Evolutionary conservation across 176 grass and related monocot species (phyloP), one percentile per base, ranked within the genome.

Genomic region (Saccharum spontaneum): DNA sequence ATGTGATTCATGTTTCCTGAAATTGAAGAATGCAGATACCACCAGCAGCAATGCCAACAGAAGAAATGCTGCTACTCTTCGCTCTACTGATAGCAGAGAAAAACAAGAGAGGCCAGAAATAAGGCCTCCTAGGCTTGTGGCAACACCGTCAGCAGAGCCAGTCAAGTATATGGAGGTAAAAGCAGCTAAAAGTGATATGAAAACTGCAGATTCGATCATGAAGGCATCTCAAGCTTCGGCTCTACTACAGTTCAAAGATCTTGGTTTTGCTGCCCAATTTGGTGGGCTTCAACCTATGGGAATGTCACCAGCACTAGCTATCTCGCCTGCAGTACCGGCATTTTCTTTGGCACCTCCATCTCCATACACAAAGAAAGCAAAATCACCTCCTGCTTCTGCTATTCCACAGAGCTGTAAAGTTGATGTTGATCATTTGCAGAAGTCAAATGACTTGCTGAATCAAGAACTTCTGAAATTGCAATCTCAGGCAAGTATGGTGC

Each of bases 1-100:
- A 54, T 99, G 97, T 9, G 94, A 99, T 91, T 99, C 90, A 75
- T 99, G 97, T 87, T 99, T 87, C 71, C 77, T 84, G 22, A 99
- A 99, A 88, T 76, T 99, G 22, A 94, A 99, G 85, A 90, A 88
- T 73, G 90, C 82, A 62, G 94, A 99, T 66, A 66, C 64, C 6
- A 86, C 22, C 33, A 78, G 3, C 31, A 86, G 23, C 26, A 76
- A 65, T 76, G 24, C 67, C 83, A 92, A 76, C 63, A 91, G 88
- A 76, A 97, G 82, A 81, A 95, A 88, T 73, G 84, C 89, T 76
- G 46, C 92, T 37, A 87, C 97, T 79, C 86, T 91, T 14, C 89
- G 86, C 31, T 96, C 93, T 41, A 92, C 80, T 61, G 97, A 96
- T 80, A 65, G 83, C 16, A 90, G 86, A 86, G 88, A 95, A 22